Percentiles rank a stretch among this genome's conserved stretches.
Conservation (phyloP, 1,284 basidiomycete genomes). For the Wallemia mellicola region DNA sequence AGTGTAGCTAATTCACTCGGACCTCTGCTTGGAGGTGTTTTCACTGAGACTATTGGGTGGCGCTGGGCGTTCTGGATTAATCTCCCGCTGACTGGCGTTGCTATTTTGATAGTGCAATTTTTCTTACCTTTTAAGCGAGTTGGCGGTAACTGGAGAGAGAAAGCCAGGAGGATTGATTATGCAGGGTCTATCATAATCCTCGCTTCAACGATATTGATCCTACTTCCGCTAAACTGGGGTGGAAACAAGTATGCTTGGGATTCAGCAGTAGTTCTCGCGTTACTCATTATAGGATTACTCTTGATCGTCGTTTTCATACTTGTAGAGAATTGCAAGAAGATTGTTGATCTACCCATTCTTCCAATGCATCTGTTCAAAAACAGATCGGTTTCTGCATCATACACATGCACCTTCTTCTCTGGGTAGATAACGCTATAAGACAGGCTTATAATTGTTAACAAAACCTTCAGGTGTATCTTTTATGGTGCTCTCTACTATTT, state of each 20-base stretch:
- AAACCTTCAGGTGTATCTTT: conserved; percentile 20
- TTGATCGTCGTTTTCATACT: conserved; percentile 29
- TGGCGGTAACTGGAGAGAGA: conserved; percentile 25
- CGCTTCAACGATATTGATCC: conserved; percentile 28
- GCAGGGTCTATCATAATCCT: conserved; percentile 29
- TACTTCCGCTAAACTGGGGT: conserved; percentile 44
- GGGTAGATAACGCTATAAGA: conserved; percentile 14
- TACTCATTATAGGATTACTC: conserved; percentile 26
- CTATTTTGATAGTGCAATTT: conserved; percentile 26
- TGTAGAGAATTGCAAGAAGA: conserved; percentile 36
- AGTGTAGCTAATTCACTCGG: conserved; percentile 25
- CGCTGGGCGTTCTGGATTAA: conserved; percentile 38
- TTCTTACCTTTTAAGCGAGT: conserved; percentile 35
- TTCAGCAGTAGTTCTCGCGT: conserved; percentile 30
- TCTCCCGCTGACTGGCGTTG: conserved; percentile 26
- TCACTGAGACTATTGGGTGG: conserved; percentile 4
- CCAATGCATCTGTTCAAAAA: conserved; percentile 40
- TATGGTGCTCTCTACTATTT: conserved; percentile 20
- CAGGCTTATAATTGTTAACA: background rate
- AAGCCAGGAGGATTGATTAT: conserved; percentile 38
- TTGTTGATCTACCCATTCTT: conserved; percentile 26
- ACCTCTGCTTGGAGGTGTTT: conserved; percentile 15
- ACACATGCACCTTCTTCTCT: conserved; percentile 32
- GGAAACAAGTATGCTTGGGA: conserved; percentile 36
- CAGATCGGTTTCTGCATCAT: conserved; percentile 34